Base-by-base conservation (phyloP, 2,329 filamentous ascomycete genomes). In the Ophiostoma sp. region DNA sequence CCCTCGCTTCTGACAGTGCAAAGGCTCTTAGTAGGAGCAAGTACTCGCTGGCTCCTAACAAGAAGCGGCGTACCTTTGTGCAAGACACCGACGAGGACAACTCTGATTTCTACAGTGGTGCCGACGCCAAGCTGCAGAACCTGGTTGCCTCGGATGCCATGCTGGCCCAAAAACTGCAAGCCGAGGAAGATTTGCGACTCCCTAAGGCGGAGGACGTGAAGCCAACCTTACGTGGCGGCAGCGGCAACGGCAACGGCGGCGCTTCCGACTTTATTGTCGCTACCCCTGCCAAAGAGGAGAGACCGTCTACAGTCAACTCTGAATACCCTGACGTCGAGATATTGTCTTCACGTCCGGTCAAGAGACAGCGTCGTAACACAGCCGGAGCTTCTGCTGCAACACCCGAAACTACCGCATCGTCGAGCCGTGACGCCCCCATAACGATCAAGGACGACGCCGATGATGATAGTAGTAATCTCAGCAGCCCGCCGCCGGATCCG, bases 101-200 rank as follows among this genome's bases (percentile, higher is more conserved):
- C 28, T 79, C 45, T 0, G 71, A 69, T 19, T 15, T 15, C 3
- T 39, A 19, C 28, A 3, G 19, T 11, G 11, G n/a, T 17, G 31
- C 50, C 9, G 52, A 48, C 25, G 48, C 28, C 45, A 28, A 69
- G 9, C 17, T 52, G 42, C 66, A 52, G 66, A 33, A 50, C 45
- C 8, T 79, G 6, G 76, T 72, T 12, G 63, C 66, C 2, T 33
- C 57, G 2, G 86, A 88, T 79, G 87, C 85, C 15, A 83, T 85
- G 63, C 79, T 92, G 52, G 90, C 90, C 45, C 81, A 84, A 61
- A 82, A 82, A 57, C 81, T 92, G 70, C 90, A 92, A 77, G 82
- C 87, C 39, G 84, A 89, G 76, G 80, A 82, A 75, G 75, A 75
- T 48, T 69, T 48, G 39, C 66, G 66, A 5, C 45, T 69, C 25